A percentile compares a stretch with the other conserved stretches of the same genome.
Evolutionary conservation across 352 stramenopile species (phyloP).

Genomic region (Nothophytophthora sp.): DNA sequence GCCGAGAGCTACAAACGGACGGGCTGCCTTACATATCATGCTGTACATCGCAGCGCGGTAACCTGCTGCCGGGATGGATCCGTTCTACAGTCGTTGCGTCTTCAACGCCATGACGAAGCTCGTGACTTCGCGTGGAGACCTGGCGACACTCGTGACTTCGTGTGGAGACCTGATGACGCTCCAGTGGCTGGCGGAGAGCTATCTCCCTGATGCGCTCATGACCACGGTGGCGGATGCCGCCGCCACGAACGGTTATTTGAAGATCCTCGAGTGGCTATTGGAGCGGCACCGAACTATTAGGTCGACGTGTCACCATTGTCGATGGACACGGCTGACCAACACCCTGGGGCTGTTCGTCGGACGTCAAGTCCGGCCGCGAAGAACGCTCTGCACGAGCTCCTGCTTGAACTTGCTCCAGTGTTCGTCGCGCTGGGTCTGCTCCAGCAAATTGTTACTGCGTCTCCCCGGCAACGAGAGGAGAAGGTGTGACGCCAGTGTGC

Average conservation of each 20-base stretch:
- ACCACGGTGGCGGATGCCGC: background rate
- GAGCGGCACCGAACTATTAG: constrained; percentile 5
- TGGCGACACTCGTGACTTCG: too few relatives aligned
- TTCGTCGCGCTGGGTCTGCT: constrained; percentile 22
- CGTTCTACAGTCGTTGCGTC: too few relatives aligned
- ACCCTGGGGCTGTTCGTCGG: too few relatives aligned
- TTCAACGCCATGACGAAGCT: too few relatives aligned
- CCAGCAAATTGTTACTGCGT: constrained; percentile 22
- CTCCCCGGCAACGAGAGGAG: background rate
- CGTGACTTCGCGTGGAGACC: too few relatives aligned
- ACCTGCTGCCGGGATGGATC: too few relatives aligned
- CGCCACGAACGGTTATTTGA: constrained; percentile 2
- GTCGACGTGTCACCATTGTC: background rate
- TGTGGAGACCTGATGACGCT: background rate
- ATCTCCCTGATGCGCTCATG: background rate
- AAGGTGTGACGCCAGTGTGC: background rate
- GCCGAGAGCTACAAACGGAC: constrained; percentile 18
- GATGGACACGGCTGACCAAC: constrained; percentile 17
- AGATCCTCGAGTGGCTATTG: constrained; percentile 8
- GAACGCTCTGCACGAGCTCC: constrained; percentile 27
- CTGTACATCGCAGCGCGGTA: constrained; percentile 16
- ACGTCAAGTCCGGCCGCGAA: constrained; percentile 12
- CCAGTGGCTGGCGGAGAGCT: background rate
- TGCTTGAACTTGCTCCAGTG: constrained; percentile 38
- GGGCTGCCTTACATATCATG: constrained; percentile 13